These are phyloP conservation scores for Cydonia oblonga DNA, from an alignment of 331 rosid genomes.

Conservation along the genomic window DNA sequence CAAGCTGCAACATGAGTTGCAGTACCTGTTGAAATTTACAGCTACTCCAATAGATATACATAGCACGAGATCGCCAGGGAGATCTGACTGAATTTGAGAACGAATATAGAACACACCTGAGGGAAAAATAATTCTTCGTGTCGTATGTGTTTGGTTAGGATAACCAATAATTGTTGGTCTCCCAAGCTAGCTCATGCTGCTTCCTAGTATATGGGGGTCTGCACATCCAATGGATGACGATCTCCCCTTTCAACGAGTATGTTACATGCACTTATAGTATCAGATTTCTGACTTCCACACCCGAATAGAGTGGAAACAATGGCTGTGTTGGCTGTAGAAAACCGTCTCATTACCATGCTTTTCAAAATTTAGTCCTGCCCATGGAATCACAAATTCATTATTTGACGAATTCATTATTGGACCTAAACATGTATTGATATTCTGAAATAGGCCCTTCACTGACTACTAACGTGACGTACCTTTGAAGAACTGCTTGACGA, in stretches of 20 bases:
- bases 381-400: background rate
- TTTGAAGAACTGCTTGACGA: slow-evolving; percentile 32
- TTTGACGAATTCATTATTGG: background rate
- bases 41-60: background rate
- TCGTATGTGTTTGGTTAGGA: background rate
- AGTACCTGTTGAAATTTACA: background rate
- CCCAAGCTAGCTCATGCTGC: background rate
- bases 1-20: background rate
- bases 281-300: too few relatives aligned
- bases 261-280: too few relatives aligned
- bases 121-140: background rate
- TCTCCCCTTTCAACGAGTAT: background rate
- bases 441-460: background rate
- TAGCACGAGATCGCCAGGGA: background rate
- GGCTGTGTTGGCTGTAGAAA: background rate
- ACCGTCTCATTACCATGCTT: background rate
- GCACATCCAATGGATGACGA: background rate
- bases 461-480: slow-evolving; percentile 16
- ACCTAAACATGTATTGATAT: background rate
- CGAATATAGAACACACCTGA: background rate
- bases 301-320: background rate
- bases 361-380: slow-evolving; percentile 15
- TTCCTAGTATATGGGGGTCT: background rate
- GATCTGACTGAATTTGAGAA: background rate
- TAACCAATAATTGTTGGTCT: background rate